Conservation (phyloP, 805 yeast species). For the Candida manassasensis region DNA sequence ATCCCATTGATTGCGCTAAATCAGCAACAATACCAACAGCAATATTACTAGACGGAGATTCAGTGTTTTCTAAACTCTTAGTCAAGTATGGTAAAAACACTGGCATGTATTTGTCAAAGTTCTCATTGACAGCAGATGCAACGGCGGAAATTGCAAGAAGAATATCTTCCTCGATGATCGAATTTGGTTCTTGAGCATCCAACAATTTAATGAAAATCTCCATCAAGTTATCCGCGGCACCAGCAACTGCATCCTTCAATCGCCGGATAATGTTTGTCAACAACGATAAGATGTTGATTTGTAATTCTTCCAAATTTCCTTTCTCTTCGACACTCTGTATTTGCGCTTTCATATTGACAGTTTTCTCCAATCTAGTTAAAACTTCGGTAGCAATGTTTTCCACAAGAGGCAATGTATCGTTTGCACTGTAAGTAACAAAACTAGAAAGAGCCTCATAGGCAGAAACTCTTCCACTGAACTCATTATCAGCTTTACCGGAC, state of each 20-base stretch:
- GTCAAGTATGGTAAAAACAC: slow-evolving; percentile 80
- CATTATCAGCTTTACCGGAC: slow-evolving; percentile 74
- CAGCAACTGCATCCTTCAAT: slow-evolving; percentile 56
- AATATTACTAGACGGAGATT: slow-evolving; percentile 76
- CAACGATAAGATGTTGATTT: slow-evolving; percentile 72
- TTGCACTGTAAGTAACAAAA: slow-evolving; percentile 70
- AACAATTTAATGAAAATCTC: slow-evolving; percentile 71
- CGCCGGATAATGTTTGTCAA: slow-evolving; percentile 83
- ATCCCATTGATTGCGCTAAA: slow-evolving; percentile 83
- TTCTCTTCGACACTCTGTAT: slow-evolving; percentile 65
- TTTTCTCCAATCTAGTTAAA: slow-evolving; percentile 64
- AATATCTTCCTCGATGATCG: slow-evolving; percentile 89
- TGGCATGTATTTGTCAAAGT: slow-evolving; percentile 72
- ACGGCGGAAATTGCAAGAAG: slow-evolving; percentile 88
- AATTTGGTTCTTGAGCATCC: slow-evolving; percentile 48
- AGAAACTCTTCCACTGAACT: slow-evolving; percentile 85
- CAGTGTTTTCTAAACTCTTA: slow-evolving; percentile 75
- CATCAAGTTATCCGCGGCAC: slow-evolving; percentile 84
- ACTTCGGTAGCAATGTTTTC: slow-evolving; percentile 72
- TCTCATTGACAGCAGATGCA: slow-evolving; percentile 71
- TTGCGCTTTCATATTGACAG: slow-evolving; percentile 54
- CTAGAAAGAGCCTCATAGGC: slow-evolving; percentile 91
- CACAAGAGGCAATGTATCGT: slow-evolving; percentile 62
- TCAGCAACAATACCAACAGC: slow-evolving; percentile 96
- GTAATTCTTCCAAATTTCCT: slow-evolving; percentile 80